Evolutionary conservation across 1,284 basidiomycete genomes (phyloP), one percentile per base, ranked within the genome.

Genomic region (Tilletia setariae): DNA sequence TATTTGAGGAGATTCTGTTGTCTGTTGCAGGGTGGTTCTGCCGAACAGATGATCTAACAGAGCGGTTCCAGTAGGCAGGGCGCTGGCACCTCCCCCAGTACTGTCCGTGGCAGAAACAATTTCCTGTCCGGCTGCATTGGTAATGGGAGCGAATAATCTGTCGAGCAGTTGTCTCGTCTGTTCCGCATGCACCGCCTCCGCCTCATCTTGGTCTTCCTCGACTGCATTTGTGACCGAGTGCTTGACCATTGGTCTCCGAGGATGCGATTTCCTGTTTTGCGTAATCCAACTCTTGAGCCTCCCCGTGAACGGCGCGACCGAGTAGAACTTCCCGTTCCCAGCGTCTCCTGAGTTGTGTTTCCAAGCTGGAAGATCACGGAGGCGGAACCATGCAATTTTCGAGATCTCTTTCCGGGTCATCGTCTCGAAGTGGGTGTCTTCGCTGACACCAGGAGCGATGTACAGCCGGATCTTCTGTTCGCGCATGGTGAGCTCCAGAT

Each of bases 351-450:
- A 90, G 77, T 90, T 90, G 70, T 90, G 89, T 80, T 89, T 92
- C 93, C 94, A 98, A 0, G 92, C 94, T 0, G 96, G 96, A 25
- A 99, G 85, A 82, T 98, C 94, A 40, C 87, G 86, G 59, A 98
- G 85, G 71, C 86, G 89, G 83, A 97, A 98, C 96, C 96, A 99
- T 79, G 94, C 90, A 76, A 98, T 98, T 85, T 91, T 91, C 79
- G 94, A 96, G 78, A 99, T 99, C 86, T 99, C 96, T 84, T 98
- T 98, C 71, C 95, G 87, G 1, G 96, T 98, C 83, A 90, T 90
- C 3, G 96, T 96, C 83, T 92, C 88, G 84, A 99, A 98, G 15
- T 87, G 86, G 72, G 90, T 96, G 77, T 90, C 88, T 83, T 97
- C 94, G 66, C 91, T 89, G n/a, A 99, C 89, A 53, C 90, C 90